Conservation (phyloP, 306 rosid species). For the Adenanthera pavonina region DNA sequence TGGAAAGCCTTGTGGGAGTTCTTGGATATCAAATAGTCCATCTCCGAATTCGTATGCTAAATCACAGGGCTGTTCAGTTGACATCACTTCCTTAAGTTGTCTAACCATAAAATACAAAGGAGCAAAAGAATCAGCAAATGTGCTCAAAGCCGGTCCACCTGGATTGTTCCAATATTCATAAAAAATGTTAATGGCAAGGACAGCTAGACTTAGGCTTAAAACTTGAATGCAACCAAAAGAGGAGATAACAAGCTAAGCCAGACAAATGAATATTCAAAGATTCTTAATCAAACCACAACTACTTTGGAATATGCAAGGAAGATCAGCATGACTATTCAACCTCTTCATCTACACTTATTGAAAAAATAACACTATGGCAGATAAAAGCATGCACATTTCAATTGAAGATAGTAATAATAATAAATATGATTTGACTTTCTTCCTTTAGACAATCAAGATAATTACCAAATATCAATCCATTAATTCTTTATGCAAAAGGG, state of each 20-base stretch:
- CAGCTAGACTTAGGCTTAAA: slow-evolving; percentile 28
- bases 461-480: not conserved
- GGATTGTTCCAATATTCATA: slow-evolving; percentile 43
- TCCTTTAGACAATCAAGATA: slow-evolving; percentile 3
- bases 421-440: slow-evolving; percentile 25
- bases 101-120: slow-evolving; percentile 77
- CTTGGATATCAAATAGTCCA: slow-evolving; percentile 67
- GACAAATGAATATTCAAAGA: slow-evolving; percentile 30
- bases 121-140: slow-evolving; percentile 59
- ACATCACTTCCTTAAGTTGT: slow-evolving; percentile 77
- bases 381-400: slow-evolving; percentile 19
- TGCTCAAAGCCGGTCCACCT: slow-evolving; percentile 64
- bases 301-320: slow-evolving; percentile 11
- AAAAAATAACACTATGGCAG: slow-evolving; percentile 17
- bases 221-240: slow-evolving; percentile 27
- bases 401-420: slow-evolving; percentile 1
- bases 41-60: slow-evolving; percentile 83
- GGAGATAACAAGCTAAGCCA: not conserved
- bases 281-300: slow-evolving; percentile 15
- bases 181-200: slow-evolving; percentile 18
- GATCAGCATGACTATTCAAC: slow-evolving; percentile 15
- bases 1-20: slow-evolving; percentile 81
- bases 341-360: slow-evolving; percentile 16
- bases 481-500: not conserved
- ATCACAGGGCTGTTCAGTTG: slow-evolving; percentile 95